Evolutionary conservation across 768 basidiomycete species (phyloP).

Genomic region (Asterophora lycoperdoides): DNA sequence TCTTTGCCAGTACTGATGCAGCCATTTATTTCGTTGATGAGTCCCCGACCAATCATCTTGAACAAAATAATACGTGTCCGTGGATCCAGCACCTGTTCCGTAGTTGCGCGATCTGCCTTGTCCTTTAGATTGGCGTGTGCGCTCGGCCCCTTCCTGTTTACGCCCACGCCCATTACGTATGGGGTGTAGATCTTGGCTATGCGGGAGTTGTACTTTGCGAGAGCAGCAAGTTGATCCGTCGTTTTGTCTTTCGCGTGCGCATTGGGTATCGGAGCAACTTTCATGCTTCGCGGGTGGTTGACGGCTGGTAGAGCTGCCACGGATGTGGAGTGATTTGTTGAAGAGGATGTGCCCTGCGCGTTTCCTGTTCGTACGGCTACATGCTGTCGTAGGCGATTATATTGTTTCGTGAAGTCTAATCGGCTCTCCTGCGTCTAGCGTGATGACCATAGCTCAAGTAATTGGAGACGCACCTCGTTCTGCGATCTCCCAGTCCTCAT

Average conservation of each 20-base stretch:
- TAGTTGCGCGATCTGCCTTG: conserved; percentile 94
- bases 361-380: conserved; percentile 76
- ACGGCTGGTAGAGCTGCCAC: conserved; percentile 67
- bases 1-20: conserved; percentile 99
- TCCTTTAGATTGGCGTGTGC: conserved; percentile 89
- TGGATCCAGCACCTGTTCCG: conserved; percentile 94
- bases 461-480: conserved; percentile 58
- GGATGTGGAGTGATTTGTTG: conserved; percentile 41
- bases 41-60: conserved; percentile 90
- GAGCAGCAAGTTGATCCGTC: conserved; percentile 65
- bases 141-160: conserved; percentile 90
- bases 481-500: conserved; percentile 86
- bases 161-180: conserved; percentile 63
- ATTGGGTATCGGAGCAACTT: conserved; percentile 18
- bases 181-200: conserved; percentile 73
- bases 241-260: conserved; percentile 52
- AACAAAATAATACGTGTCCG: conserved; percentile 92
- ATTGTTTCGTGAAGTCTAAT: conserved; percentile 97
- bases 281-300: conserved; percentile 53
- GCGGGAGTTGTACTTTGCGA: conserved; percentile 74
- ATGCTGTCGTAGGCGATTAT: conserved; percentile 91
- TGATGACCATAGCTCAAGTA: background rate
- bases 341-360: conserved; percentile 55
- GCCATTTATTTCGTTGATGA: conserved; percentile 89
- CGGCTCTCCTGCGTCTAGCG: conserved; percentile 9